Evolutionary conservation across 1,284 basidiomycete species (phyloP).

Genomic region (Ceratobasidium sp.): DNA sequence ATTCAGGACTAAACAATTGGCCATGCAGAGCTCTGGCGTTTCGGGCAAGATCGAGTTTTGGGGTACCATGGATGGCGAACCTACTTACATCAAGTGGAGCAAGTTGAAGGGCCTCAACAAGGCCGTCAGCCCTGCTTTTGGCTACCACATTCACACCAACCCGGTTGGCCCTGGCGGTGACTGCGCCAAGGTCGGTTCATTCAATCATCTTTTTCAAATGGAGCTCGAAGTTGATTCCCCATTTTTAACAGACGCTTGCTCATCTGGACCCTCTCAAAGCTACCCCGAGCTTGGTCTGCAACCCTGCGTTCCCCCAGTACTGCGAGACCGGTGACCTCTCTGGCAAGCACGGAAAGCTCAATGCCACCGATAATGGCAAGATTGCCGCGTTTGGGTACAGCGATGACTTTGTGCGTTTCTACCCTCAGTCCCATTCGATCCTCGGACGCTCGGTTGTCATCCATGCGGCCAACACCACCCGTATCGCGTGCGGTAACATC

Average conservation of each 20-base stretch:
- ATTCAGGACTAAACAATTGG: background rate
- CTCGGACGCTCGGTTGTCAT: conserved; percentile 46
- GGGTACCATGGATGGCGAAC: conserved; percentile 25
- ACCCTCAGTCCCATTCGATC: conserved; percentile 44
- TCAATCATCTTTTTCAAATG: background rate
- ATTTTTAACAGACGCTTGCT: conserved; percentile 40
- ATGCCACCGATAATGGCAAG: conserved; percentile 38
- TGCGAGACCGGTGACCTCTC: conserved; percentile 45
- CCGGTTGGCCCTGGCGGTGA: conserved; percentile 41
- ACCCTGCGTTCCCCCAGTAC: conserved; percentile 44
- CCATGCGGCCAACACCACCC: conserved; percentile 42
- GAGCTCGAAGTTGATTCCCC: conserved; percentile 1
- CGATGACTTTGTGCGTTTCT: conserved; percentile 44
- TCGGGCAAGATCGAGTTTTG: conserved; percentile 33
- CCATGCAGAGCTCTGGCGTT: conserved; percentile 21
- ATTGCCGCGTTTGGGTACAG: conserved; percentile 38
- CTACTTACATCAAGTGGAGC: conserved; percentile 30
- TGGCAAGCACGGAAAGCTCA: conserved; percentile 45
- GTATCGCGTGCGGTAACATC: conserved; percentile 46
- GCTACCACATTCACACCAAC: conserved; percentile 44
- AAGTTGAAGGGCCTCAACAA: conserved; percentile 28
- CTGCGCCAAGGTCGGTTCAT: conserved; percentile 39
- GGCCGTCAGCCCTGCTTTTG: conserved; percentile 10
- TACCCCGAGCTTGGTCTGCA: conserved; percentile 43
- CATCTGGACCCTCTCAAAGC: conserved; percentile 44